Percentiles rank a stretch among this genome's conserved stretches.
These are phyloP conservation scores for Chenopodium formosanum DNA, from an alignment of 148 eudicot genomes.

Conservation along the genomic window DNA sequence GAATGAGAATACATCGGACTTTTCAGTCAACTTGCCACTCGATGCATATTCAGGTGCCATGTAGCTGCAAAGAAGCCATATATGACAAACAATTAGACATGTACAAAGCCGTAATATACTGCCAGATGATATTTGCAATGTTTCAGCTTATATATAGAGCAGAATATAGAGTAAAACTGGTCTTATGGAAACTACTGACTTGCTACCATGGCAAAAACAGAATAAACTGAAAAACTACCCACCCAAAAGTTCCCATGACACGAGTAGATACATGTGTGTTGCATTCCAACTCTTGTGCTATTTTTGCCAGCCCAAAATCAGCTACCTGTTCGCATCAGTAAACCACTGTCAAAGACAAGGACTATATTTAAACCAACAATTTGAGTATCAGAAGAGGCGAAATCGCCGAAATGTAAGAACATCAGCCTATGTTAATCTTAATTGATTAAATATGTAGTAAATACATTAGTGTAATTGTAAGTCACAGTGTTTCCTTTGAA, in stretches of 20 bases:
- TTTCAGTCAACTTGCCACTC: conserved; percentile 89
- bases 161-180: background rate
- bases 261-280: conserved; percentile 52
- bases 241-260: conserved; percentile 61
- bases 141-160: background rate
- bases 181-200: background rate
- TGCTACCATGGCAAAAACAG: conserved; percentile 26
- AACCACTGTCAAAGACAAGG: background rate
- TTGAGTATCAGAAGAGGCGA: background rate
- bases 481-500: background rate
- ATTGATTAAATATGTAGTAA: background rate
- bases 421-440: background rate
- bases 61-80: conserved; percentile 48
- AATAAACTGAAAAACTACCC: conserved; percentile 13
- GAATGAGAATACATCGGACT: conserved; percentile 89
- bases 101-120: background rate
- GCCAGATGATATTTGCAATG: background rate
- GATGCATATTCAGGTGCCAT: conserved; percentile 99
- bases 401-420: too few relatives aligned
- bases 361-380: background rate
- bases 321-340: conserved; percentile 35
- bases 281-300: conserved; percentile 47
- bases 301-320: conserved; percentile 52
- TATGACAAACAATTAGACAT: background rate
- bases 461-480: background rate